A percentile compares a stretch with the other conserved stretches of the same genome.
Conservation (phyloP, 2,329 filamentous ascomycete species). For the Ophiognomonia clavigignenti-juglandacearum region DNA sequence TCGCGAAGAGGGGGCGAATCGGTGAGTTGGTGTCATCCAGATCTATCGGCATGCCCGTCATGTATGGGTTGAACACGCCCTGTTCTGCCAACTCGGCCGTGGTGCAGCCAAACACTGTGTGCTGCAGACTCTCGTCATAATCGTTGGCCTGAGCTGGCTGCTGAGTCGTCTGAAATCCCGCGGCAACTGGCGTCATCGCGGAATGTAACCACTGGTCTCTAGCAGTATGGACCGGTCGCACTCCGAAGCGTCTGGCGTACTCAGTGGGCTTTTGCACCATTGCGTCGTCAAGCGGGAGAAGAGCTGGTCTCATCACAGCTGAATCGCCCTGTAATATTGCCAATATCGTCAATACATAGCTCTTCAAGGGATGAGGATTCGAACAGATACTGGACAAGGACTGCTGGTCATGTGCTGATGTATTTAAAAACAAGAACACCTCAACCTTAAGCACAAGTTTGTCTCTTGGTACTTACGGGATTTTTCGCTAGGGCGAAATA, state of each 20-base stretch:
- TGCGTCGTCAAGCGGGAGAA: too few species aligned
- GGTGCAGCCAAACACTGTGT: neutral
- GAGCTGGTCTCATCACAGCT: too few species aligned
- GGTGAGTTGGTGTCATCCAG: neutral
- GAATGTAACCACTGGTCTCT: neutral
- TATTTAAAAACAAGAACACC: too few species aligned
- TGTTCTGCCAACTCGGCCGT: neutral
- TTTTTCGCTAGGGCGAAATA: too few species aligned
- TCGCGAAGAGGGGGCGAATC: neutral
- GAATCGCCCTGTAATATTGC: too few species aligned
- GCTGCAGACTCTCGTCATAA: neutral
- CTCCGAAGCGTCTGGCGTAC: neutral
- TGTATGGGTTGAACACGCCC: neutral
- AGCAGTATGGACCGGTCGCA: neutral
- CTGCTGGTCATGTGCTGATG: too few species aligned
- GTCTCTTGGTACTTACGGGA: too few species aligned
- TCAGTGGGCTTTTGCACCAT: neutral
- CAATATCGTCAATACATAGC: too few species aligned
- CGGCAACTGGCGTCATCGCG: neutral
- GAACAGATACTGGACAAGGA: too few species aligned
- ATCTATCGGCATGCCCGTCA: neutral
- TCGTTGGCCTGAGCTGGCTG: neutral
- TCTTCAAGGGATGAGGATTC: too few species aligned
- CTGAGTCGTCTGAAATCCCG: neutral
- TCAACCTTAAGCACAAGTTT: too few species aligned